Percentiles rank a stretch among this genome's conserved stretches.
phyloP scores from a whole-genome alignment of 1,284 basidiomycete species.

The Ustilago trichophora region DNA sequence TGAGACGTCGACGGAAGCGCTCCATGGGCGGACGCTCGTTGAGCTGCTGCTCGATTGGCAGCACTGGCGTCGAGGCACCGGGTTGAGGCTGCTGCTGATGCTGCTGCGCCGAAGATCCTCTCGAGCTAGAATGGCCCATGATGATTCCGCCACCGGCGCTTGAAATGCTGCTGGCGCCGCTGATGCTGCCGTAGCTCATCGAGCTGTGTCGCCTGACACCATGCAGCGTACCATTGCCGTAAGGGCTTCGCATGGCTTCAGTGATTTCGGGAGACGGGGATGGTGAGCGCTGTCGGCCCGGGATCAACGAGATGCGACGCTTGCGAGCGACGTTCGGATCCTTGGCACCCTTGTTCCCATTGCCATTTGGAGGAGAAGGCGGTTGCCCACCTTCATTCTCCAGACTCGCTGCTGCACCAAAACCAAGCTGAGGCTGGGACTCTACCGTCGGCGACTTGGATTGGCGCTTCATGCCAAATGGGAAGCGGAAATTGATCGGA shows the following conservation, averaged over 20 bases:
- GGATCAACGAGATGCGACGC: constrained; percentile 49
- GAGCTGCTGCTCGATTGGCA: constrained; percentile 9
- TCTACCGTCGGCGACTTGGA: constrained; percentile 30
- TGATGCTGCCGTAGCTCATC: constrained; percentile 51
- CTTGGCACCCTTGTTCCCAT: constrained; percentile 16
- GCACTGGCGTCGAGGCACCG: constrained; percentile 17
- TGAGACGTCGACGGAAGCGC: constrained; percentile 33
- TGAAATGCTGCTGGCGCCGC: constrained; percentile 44
- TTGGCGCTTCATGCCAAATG: constrained; percentile 47
- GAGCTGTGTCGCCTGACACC: constrained; percentile 37
- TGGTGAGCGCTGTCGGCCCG: constrained; percentile 34
- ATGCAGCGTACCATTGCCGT: constrained; percentile 18
- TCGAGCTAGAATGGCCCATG: constrained; percentile 25
- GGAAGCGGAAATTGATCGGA: constrained; percentile 49
- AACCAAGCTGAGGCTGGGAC: constrained; percentile 4
- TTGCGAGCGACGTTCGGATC: constrained; percentile 25
- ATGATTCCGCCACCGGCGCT: constrained; percentile 24
- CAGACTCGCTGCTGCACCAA: constrained; percentile 8
- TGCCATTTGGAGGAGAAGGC: constrained; percentile 12
- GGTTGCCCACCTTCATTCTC: constrained; percentile 8
- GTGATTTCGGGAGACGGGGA: constrained; percentile 20
- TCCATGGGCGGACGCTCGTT: constrained; percentile 8
- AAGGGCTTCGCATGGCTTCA: constrained; percentile 19
- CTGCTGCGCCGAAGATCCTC: constrained; percentile 33
- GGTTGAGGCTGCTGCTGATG: constrained; percentile 14